Percentiles rank a stretch among this genome's conserved stretches.
Conservation (phyloP, 2,329 filamentous ascomycete species). For the Lasiodiplodia hormozganensis region DNA sequence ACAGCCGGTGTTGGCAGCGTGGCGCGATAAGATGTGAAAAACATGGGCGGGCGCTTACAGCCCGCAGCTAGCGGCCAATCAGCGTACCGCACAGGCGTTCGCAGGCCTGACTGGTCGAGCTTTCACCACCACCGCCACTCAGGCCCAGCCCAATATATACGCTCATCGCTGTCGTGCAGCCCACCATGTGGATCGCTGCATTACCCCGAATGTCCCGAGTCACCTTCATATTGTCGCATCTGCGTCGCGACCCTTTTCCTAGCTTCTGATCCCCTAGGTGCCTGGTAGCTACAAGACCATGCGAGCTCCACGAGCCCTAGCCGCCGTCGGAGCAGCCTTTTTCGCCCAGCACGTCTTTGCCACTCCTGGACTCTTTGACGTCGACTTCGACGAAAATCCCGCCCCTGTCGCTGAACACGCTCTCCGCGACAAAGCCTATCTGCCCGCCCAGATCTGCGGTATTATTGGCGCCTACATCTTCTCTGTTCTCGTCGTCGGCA, state of each 20-base stretch:
- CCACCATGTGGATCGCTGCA: constrained; percentile 22
- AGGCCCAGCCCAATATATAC: constrained; percentile 26
- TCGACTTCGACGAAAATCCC: constrained; percentile 38
- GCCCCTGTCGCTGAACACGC: constrained; percentile 41
- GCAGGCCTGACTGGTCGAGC: constrained; percentile 23
- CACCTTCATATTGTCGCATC: constrained; percentile 24
- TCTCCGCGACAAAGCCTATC: constrained; percentile 55
- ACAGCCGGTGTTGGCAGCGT: constrained; percentile 1
- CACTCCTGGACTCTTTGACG: constrained; percentile 26
- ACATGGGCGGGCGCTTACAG: constrained; percentile 29
- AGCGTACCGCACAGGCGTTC: background rate
- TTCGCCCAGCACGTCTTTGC: constrained; percentile 4
- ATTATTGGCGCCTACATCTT: constrained; percentile 85
- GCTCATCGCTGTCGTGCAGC: constrained; percentile 23
- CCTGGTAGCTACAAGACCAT: constrained; percentile 23
- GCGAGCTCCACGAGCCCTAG: constrained; percentile 21
- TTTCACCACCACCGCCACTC: constrained; percentile 18
- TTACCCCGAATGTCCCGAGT: constrained; percentile 17
- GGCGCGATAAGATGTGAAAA: constrained; percentile 24
- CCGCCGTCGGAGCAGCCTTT: constrained; percentile 22
- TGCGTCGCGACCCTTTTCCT: constrained; percentile 16
- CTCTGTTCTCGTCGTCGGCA: constrained; percentile 75
- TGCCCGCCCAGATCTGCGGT: constrained; percentile 83
- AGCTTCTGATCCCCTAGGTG: background rate
- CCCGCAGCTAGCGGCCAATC: constrained; percentile 16